Conservation (phyloP, 257 asterid species). For the Nicotiana sylvestris region DNA sequence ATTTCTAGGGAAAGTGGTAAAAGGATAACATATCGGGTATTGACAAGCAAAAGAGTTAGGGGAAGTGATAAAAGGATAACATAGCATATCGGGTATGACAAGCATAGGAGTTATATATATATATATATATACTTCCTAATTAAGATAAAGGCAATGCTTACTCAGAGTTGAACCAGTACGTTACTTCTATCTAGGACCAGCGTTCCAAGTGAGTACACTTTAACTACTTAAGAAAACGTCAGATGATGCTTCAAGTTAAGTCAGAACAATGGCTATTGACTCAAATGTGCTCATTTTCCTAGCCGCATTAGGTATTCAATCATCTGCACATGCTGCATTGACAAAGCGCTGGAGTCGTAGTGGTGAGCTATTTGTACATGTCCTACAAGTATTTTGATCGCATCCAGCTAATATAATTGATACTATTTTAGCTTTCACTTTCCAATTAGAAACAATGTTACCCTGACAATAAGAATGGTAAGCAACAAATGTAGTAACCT, state of each 20-base stretch:
- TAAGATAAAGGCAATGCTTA: too few species aligned
- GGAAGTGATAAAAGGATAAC: neutral
- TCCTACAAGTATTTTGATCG: neutral
- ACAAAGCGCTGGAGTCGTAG: neutral
- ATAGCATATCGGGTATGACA: too few species aligned
- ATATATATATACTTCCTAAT: too few species aligned
- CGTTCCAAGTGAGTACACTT: neutral
- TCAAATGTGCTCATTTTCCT: neutral
- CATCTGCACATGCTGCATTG: neutral
- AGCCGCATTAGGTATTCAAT: neutral
- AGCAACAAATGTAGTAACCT: neutral
- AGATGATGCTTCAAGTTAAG: neutral
- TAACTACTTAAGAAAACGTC: neutral
- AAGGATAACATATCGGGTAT: too few species aligned
- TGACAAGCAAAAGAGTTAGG: too few species aligned
- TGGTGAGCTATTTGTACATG: neutral
- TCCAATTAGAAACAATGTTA: constrained; percentile 6
- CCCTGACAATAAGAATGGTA: neutral
- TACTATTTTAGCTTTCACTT: neutral
- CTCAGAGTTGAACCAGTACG: too few species aligned
- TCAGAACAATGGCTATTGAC: neutral
- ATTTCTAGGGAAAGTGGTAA: neutral
- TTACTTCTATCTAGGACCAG: too few species aligned
- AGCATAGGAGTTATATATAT: too few species aligned
- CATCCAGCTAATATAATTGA: neutral